Evolutionary conservation across 2,329 filamentous ascomycete species (phyloP).

Genomic region (Didymella glomerata): DNA sequence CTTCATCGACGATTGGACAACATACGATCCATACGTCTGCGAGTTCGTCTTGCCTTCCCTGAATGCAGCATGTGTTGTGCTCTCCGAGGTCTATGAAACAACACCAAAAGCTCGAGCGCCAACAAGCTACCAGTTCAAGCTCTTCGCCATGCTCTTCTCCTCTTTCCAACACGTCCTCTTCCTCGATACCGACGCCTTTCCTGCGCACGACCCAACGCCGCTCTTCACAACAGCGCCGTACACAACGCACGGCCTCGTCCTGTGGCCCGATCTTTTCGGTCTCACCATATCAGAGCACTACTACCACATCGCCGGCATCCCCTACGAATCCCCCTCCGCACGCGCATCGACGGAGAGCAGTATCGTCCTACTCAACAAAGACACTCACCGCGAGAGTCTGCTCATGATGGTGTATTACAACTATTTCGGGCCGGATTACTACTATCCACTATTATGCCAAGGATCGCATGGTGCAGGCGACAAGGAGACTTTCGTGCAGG

Average conservation of each 20-base stretch:
- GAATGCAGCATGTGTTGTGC: conserved; percentile 51
- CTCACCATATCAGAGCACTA: conserved; percentile 55
- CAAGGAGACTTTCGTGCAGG: conserved; percentile 60
- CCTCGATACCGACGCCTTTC: conserved; percentile 67
- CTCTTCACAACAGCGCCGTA: conserved; percentile 64
- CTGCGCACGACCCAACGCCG: conserved; percentile 55
- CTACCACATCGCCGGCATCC: conserved; percentile 56
- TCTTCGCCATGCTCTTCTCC: conserved; percentile 65
- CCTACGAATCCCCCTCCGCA: conserved; percentile 39
- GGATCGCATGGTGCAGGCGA: conserved; percentile 56
- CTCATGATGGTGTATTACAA: conserved; percentile 65
- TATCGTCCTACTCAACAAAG: conserved; percentile 60
- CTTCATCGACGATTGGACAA: conserved; percentile 48
- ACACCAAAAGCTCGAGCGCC: conserved; percentile 24
- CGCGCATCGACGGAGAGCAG: conserved; percentile 59
- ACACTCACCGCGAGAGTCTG: conserved; percentile 56
- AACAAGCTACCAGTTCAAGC: conserved; percentile 62
- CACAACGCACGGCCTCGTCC: conserved; percentile 61
- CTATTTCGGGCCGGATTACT: conserved; percentile 61
- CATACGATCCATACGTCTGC: conserved; percentile 53
- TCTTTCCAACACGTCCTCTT: conserved; percentile 67
- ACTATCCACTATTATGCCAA: conserved; percentile 60
- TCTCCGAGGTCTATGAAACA: conserved; percentile 38
- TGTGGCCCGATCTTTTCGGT: conserved; percentile 66
- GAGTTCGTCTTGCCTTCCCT: conserved; percentile 49